Evolutionary conservation across 2,329 filamentous ascomycete genomes (phyloP).

Genomic region (Aspergillus sclerotialis): DNA sequence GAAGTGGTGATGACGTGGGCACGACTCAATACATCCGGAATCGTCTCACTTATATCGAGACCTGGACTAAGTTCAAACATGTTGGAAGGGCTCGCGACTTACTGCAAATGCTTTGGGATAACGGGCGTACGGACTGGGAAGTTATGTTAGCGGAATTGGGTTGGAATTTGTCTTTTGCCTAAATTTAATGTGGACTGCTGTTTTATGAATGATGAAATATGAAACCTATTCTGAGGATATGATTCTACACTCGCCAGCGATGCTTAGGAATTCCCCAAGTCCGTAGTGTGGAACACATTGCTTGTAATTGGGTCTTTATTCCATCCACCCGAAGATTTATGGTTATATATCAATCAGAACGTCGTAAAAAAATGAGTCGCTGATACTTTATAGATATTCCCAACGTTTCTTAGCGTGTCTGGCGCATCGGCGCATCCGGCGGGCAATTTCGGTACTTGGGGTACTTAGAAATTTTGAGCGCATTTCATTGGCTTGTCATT

Average conservation of each 20-base stretch:
- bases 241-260: background rate
- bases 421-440: background rate
- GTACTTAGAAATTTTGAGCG: too few species aligned
- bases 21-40: background rate
- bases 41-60: background rate
- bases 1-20: background rate
- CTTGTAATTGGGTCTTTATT: too few species aligned
- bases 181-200: background rate
- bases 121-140: constrained; percentile 8
- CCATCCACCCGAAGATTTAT: too few species aligned
- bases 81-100: constrained; percentile 2
- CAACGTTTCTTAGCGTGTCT: background rate
- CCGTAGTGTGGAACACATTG: too few species aligned
- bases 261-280: too few species aligned
- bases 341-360: too few species aligned
- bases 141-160: constrained; percentile 4
- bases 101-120: constrained; percentile 5
- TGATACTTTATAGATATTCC: background rate
- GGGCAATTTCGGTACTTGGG: background rate
- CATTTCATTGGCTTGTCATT: too few species aligned
- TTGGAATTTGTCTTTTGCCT: constrained; percentile 9
- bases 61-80: background rate
- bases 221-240: background rate
- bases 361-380: too few species aligned
- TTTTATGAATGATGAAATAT: background rate